These are phyloP conservation scores for Lactuca sativa DNA, from an alignment of 129 eudicot species.

Conservation along the genomic window DNA sequence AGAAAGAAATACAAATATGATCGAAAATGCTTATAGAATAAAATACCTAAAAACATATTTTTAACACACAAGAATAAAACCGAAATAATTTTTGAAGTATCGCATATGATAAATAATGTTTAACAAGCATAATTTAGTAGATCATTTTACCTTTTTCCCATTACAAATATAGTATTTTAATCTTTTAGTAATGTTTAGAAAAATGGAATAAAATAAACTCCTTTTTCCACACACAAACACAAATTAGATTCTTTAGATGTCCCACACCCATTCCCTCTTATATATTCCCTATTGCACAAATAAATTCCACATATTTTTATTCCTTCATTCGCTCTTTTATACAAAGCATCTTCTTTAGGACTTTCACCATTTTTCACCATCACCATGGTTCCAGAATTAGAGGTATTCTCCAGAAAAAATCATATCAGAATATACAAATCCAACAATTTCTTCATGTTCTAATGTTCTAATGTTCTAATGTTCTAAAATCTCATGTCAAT, in stretches of 20 bases:
- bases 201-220: slow-evolving; percentile 19
- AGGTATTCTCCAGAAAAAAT: slow-evolving; percentile 52
- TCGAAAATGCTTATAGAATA: too few relatives aligned
- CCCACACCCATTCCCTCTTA: slow-evolving; percentile 71
- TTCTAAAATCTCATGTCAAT: slow-evolving; percentile 14
- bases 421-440: slow-evolving; percentile 23
- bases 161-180: not conserved
- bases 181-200: not conserved
- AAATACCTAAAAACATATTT: not conserved
- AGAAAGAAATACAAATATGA: not conserved
- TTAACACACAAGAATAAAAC: not conserved
- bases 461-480: slow-evolving; percentile 27
- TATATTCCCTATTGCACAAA: slow-evolving; percentile 69
- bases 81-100: too few relatives aligned
- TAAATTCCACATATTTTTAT: slow-evolving; percentile 49
- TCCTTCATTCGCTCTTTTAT: slow-evolving; percentile 38
- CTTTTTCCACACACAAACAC: slow-evolving; percentile 27
- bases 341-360: slow-evolving; percentile 24
- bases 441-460: slow-evolving; percentile 14
- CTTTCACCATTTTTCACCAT: slow-evolving; percentile 23
- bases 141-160: not conserved
- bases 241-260: slow-evolving; percentile 66
- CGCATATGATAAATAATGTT: not conserved
- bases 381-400: slow-evolving; percentile 64
- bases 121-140: not conserved